Conservation (phyloP, 1,284 basidiomycete genomes). For the Heterobasidion annosum region DNA sequence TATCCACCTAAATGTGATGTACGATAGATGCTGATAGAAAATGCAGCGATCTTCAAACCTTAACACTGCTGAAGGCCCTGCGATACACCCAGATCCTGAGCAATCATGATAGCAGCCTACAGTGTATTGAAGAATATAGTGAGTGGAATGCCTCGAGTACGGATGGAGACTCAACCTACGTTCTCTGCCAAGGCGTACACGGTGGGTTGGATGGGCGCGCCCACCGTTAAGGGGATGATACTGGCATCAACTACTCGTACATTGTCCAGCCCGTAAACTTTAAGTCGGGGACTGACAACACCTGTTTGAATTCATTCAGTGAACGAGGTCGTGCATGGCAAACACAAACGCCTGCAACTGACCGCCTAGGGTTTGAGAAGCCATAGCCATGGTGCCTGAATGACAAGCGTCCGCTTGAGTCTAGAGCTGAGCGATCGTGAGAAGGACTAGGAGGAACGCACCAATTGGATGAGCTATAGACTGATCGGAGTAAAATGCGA, state of each 20-base stretch:
- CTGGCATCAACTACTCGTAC: constrained; percentile 13
- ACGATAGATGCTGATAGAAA: too few relatives aligned
- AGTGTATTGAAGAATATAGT: too few relatives aligned
- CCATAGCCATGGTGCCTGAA: constrained; percentile 8
- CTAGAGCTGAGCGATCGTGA: neutral
- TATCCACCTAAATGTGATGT: too few relatives aligned
- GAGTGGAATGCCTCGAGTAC: too few relatives aligned
- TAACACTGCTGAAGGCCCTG: too few relatives aligned
- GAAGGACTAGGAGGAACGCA: neutral
- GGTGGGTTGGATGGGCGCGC: constrained; percentile 10
- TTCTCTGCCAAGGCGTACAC: constrained; percentile 13
- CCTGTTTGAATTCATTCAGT: constrained; percentile 3
- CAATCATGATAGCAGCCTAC: too few relatives aligned
- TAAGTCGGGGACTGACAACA: constrained; percentile 11
- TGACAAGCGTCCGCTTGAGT: neutral
- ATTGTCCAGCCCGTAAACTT: constrained; percentile 12
- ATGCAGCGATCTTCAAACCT: too few relatives aligned
- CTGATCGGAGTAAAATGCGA: neutral
- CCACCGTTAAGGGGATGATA: constrained; percentile 12
- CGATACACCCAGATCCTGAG: too few relatives aligned
- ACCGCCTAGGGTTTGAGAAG: constrained; percentile 9
- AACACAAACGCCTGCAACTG: neutral
- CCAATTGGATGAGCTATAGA: constrained; percentile 11
- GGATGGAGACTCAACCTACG: neutral
- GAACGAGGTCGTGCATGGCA: neutral